Evolutionary conservation across 2,329 filamentous ascomycete species (phyloP).

Genomic region (Huntiella bhutanensis): DNA sequence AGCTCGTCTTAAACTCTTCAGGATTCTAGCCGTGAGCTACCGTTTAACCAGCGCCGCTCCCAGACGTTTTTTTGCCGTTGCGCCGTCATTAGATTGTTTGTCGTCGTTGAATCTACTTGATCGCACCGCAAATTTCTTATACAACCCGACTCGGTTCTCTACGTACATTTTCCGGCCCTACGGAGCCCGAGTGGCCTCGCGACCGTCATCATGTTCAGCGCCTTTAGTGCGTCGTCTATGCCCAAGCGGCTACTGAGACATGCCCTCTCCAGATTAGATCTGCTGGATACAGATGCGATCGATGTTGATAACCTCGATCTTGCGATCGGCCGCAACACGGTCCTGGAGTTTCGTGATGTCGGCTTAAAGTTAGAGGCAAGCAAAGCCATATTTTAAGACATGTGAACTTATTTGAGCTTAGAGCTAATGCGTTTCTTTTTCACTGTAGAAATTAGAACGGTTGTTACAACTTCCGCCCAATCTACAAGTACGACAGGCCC

Average conservation of each 20-base stretch:
- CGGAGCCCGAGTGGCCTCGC: too few relatives aligned
- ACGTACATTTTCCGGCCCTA: too few relatives aligned
- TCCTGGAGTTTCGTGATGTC: slow-evolving; percentile 73
- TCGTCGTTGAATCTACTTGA: too few relatives aligned
- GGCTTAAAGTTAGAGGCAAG: slow-evolving; percentile 59
- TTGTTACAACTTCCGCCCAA: slow-evolving; percentile 56
- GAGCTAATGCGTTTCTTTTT: neutral
- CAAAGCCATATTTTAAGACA: slow-evolving; percentile 9
- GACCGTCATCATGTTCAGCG: slow-evolving; percentile 35
- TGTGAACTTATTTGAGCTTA: neutral
- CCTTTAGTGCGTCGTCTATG: slow-evolving; percentile 49
- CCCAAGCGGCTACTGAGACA: slow-evolving; percentile 81
- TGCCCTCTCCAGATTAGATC: slow-evolving; percentile 61
- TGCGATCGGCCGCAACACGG: slow-evolving; percentile 60
- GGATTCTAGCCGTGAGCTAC: too few relatives aligned
- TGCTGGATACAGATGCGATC: slow-evolving; percentile 73
- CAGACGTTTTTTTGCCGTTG: too few relatives aligned
- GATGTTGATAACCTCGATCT: slow-evolving; percentile 77
- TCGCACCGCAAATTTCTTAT: too few relatives aligned
- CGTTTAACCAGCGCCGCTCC: too few relatives aligned
- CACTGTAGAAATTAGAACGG: slow-evolving; percentile 56
- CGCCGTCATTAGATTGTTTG: too few relatives aligned
- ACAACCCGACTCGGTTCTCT: too few relatives aligned
- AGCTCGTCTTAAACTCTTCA: too few relatives aligned
- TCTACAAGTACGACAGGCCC: slow-evolving; percentile 54